Evolutionary conservation across 1,284 basidiomycete genomes (phyloP), one percentile per base, ranked within the genome.

Genomic region (Coniferiporia weirii): DNA sequence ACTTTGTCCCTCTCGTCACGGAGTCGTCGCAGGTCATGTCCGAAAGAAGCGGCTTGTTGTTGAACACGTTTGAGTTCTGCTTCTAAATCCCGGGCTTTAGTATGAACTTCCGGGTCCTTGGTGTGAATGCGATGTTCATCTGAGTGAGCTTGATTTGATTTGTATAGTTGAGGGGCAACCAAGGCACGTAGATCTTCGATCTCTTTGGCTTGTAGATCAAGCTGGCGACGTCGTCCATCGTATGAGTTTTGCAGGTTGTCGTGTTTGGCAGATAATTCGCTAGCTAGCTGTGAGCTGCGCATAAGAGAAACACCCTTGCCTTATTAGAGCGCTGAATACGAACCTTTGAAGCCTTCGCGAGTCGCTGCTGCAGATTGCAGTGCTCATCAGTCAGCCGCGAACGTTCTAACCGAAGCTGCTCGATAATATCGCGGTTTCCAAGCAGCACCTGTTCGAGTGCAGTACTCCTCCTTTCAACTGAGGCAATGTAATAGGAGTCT

Each of bases 1-100:
- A 80, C 67, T 56, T 76, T 81, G 63, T 88, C 85, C 66, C 89
- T 88, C 71, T 90, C 86, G 10, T 70, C 70, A 9, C 81, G 79
- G 48, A 92, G 73, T 5, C 76, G 71, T 64, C 82, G 84, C 59
- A 95, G 70, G 69, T 94, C 91, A n/a, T 76, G 79, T 32, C 87
- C 87, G 68, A 87, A 88, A 22, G 79, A 77, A 64, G 91, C 83
- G 0, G 89, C 89, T 63, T 93, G 88, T 47, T 76, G 76, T 59
- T 82, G 79, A 47, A 92, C 86, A 17, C 87, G 82, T 59, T 75
- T 75, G 32, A 92, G 75, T 65, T 92, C 91, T 1, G 79, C 75
- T 67, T 92, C 87, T 35, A 93, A 76, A 0, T 68, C 68, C 1
- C 79, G 77, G 8, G 92, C 83, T 5, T 80, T 84, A 49, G 75